Base-by-base conservation (phyloP, 2,329 filamentous ascomycete species). In the Calonectria henricotiae region DNA sequence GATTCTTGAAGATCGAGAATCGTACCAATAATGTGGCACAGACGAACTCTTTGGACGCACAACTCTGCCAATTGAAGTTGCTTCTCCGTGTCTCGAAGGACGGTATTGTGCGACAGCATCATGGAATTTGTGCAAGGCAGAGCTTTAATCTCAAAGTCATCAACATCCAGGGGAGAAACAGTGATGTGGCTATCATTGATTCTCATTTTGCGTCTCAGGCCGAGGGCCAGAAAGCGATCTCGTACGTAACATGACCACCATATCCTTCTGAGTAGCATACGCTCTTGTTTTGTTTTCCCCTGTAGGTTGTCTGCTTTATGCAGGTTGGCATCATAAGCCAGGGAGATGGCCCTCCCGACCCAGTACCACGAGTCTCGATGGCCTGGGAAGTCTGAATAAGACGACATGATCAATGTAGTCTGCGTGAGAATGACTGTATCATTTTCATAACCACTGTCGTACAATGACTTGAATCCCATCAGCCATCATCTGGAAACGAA, bases 171-270 rank as follows among this genome's bases (percentile, higher is more conserved):
- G 15, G 51, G 35, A 9, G 32, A 37, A 11, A 58, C 23, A 39
- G 51, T 39, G 8, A 58, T 58, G 35, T 15, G 23, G 2, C n/a
- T 32, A 25, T 58, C 51, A 39, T 58, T 58, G 4, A 58, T 58
- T 41, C 51, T 39, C 51, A 58, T 58, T n/a, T 58, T 58, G 1
- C 51, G 32, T 15, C 51, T 39, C 3, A 58, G 51, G 9, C 51
- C 51, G 35, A 58, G 51, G 32, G 51, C 32, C 3, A 58, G 51
- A n/a, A 58, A 58, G 20, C 51, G 51, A 58, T 58, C 51, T 17
- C 51, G 32, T 15, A 58, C 37, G 32, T 58, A 58, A 32, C 51
- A 58, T 17, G 51, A 58, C 51, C 51, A 58, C 51, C 51, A 58
- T 58, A 58, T 58, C 35, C 51, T 58, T 23, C 35, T 58, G 2